phyloP scores from a whole-genome alignment of 371 early-diverging fungal genomes.

The Catenaria anguillulae region DNA sequence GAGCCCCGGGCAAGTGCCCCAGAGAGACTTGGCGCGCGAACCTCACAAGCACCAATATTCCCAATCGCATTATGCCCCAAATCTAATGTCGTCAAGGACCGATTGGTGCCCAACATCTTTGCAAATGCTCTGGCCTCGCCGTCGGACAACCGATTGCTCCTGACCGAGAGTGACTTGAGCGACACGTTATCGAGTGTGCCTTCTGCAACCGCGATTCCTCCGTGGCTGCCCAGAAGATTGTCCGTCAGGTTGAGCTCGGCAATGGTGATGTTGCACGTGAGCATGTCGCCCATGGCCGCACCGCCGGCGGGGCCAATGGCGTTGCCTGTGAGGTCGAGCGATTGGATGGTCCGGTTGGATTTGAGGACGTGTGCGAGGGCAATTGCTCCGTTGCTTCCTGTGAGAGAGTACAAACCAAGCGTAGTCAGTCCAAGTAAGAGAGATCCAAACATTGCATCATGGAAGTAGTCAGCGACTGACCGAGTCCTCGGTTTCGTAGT shows the following conservation, averaged over 20 bases:
- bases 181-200: neutral
- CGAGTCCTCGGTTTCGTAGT: neutral
- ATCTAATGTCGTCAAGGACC: neutral
- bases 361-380: conserved; percentile 1
- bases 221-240: neutral
- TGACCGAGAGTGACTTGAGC: neutral
- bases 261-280: neutral
- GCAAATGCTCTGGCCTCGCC: neutral
- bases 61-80: neutral
- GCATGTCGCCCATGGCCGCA: neutral
- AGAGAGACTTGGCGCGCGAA: no score
- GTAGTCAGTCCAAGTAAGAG: neutral
- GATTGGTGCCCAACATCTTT: neutral
- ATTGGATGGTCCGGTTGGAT: neutral
- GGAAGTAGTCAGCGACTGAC: neutral
- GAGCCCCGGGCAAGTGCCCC: no score
- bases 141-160: neutral
- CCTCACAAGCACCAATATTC: neutral
- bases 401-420: no score
- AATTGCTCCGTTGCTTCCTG: neutral
- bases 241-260: neutral
- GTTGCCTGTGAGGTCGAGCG: neutral
- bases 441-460: neutral
- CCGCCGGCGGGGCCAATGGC: neutral
- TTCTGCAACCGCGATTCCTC: neutral